Conservation (phyloP, 164 flowering plant genomes). For the Liquidambar formosana region DNA sequence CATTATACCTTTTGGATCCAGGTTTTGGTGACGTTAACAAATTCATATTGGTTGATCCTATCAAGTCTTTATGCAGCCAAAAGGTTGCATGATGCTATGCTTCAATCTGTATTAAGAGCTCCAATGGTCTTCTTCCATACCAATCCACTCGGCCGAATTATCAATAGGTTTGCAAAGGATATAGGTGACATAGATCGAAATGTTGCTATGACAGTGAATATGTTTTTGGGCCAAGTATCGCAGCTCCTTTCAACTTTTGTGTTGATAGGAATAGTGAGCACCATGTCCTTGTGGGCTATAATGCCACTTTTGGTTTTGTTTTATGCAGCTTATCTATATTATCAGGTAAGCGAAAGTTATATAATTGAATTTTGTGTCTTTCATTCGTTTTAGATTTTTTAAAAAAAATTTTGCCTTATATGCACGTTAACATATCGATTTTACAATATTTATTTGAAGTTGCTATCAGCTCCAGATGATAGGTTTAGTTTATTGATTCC, state of each 20-base stretch:
- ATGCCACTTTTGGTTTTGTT: slow-evolving; percentile 93
- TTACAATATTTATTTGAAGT: not conserved
- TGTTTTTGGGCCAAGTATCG: slow-evolving; percentile 78
- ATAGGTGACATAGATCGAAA: slow-evolving; percentile 89
- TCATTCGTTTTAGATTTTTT: not conserved
- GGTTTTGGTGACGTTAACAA: slow-evolving; percentile 81
- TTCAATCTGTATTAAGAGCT: slow-evolving; percentile 81
- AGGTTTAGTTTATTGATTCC: not conserved
- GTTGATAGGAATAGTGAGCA: slow-evolving; percentile 93
- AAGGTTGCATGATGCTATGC: slow-evolving; percentile 93
- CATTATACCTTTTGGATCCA: slow-evolving; percentile 28
- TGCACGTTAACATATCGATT: not conserved
- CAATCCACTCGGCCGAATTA: slow-evolving; percentile 92
- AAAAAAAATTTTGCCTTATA: not conserved
- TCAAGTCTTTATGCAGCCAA: slow-evolving; percentile 95
- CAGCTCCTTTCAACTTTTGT: slow-evolving; percentile 95
- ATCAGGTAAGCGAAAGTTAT: slow-evolving; percentile 63
- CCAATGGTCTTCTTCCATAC: slow-evolving; percentile 99
- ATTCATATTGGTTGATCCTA: slow-evolving; percentile 88
- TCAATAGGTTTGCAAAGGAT: slow-evolving; percentile 98
- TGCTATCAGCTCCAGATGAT: not conserved
- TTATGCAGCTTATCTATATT: slow-evolving; percentile 87
- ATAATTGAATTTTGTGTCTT: not conserved
- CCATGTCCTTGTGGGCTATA: slow-evolving; percentile 95
- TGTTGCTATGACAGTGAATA: slow-evolving; percentile 74